These are phyloP conservation scores for Aspergillus sp. DNA, from an alignment of 2,329 filamentous ascomycete species.

Conservation along the genomic window DNA sequence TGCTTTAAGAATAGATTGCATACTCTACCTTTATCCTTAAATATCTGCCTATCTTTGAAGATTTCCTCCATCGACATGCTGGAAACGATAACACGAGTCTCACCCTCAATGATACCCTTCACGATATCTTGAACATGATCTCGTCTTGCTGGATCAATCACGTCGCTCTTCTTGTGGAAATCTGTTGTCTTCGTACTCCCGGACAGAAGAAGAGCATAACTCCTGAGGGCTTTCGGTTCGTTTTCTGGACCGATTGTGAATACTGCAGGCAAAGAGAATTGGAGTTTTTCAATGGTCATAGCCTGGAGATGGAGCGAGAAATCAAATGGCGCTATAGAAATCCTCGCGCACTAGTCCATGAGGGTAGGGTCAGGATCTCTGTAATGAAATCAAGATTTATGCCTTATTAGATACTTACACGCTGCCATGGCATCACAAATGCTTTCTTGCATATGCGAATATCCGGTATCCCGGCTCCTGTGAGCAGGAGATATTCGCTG, in stretches of 20 bases:
- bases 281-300: conserved; percentile 83
- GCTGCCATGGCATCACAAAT: conserved; percentile 64
- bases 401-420: conserved; percentile 24
- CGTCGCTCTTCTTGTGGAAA: conserved; percentile 25
- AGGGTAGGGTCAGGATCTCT: too few species aligned
- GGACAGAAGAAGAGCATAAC: conserved; percentile 73
- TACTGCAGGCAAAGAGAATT: conserved; percentile 72
- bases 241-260: conserved; percentile 80
- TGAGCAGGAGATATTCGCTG: conserved; percentile 81
- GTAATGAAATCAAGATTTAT: too few species aligned
- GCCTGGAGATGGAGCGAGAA: conserved; percentile 75
- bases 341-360: conserved; percentile 21
- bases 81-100: conserved; percentile 72
- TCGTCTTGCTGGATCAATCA: conserved; percentile 39
- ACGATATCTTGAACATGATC: conserved; percentile 75
- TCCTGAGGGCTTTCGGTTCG: conserved; percentile 60
- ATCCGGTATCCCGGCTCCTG: conserved; percentile 65
- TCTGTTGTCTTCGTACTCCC: conserved; percentile 39
- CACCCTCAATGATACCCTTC: conserved; percentile 83
- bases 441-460: conserved; percentile 72
- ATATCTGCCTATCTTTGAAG: conserved; percentile 66
- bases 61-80: conserved; percentile 93
- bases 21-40: conserved; percentile 56
- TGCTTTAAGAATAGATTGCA: background rate
- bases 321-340: conserved; percentile 51